Base-by-base conservation (phyloP, 2,329 filamentous ascomycete species). In the Beauveria rudraprayagi region DNA sequence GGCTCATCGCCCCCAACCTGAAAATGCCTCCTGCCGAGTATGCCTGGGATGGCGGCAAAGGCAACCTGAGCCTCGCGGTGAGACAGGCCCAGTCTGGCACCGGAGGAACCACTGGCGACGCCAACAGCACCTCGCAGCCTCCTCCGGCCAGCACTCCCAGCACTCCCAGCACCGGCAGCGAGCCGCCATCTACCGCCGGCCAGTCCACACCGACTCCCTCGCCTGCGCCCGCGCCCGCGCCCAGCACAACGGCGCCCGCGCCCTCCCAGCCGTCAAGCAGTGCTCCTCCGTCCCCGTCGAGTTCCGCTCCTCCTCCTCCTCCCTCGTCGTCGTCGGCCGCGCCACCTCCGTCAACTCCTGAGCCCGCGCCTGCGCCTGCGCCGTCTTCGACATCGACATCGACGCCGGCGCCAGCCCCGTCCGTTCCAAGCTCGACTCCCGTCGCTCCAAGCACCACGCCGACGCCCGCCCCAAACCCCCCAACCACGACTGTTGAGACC, bases 321-420 rank as follows among this genome's bases (percentile, higher is more conserved):
- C 34, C 56, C 24, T 19, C 56, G 3, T 14, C 56, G 24, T 2
- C 56, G 19, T 3, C 55, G 28, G 22, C 56, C 5, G 16, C 41
- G 16, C 40, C 26, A 3, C 26, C 48, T 30, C 5, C 54, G 7
- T 37, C 55, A n/a, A 11, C 56, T 9, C 17, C 56, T n/a, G 24
- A 47, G 3, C 37, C 53, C 8, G 11, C 54, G 28, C 34, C 43
- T 3, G 8, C 60, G 30, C 47, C 60, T 3, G 47, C 53, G 14
- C 64, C 5, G 63, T 64, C 22, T 51, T 66, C 50, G 24, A 48
- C 50, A n/a, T 66, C 50, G 24, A 48, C 50, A n/a, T 24, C 43
- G 19, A 30, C 53, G n/a, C 17, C 54, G 14, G 22, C 53, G n/a
- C 17, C 54, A 5, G 44, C 51, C 28, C 24, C 47, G 14, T 40